Evolutionary conservation across 495 filamentous ascomycete genomes (phyloP).

Genomic region (Tuber calosporum): DNA sequence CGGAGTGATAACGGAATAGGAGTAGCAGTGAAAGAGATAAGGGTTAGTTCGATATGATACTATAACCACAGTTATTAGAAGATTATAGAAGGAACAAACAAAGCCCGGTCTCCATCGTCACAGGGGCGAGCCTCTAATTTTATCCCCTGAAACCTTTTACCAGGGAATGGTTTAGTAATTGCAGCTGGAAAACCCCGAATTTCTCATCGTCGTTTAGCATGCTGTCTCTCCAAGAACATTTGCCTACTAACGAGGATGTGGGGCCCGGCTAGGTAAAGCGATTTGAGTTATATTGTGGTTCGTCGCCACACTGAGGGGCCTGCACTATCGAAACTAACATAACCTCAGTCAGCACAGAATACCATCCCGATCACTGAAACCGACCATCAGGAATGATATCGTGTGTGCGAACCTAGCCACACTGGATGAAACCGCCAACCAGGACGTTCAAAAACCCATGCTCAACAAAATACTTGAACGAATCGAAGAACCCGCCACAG

Average conservation of each 20-base stretch:
- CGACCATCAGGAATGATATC: not conserved
- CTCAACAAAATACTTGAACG: not conserved
- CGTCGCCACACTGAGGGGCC: not conserved
- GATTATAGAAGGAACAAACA: not conserved
- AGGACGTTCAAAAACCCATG: not conserved
- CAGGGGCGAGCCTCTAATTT: not conserved
- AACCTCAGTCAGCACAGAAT: not conserved
- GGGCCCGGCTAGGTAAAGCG: not conserved
- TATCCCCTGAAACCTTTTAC: not conserved
- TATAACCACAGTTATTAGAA: not conserved
- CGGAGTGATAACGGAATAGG: not conserved
- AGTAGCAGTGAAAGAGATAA: not conserved
- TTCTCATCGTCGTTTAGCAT: not conserved
- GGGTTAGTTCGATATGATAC: not conserved
- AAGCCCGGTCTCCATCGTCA: not conserved
- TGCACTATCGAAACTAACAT: not conserved
- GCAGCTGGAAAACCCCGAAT: too few relatives aligned
- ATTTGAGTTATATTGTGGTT: not conserved
- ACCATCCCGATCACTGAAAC: not conserved
- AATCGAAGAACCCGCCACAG: not conserved
- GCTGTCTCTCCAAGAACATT: too few relatives aligned
- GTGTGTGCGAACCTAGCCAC: not conserved
- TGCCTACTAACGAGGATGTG: not conserved
- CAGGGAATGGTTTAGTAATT: not conserved
- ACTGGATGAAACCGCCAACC: not conserved